Evolutionary conservation across 2,329 filamentous ascomycete genomes (phyloP).

Genomic region (Colletotrichum tabaci): DNA sequence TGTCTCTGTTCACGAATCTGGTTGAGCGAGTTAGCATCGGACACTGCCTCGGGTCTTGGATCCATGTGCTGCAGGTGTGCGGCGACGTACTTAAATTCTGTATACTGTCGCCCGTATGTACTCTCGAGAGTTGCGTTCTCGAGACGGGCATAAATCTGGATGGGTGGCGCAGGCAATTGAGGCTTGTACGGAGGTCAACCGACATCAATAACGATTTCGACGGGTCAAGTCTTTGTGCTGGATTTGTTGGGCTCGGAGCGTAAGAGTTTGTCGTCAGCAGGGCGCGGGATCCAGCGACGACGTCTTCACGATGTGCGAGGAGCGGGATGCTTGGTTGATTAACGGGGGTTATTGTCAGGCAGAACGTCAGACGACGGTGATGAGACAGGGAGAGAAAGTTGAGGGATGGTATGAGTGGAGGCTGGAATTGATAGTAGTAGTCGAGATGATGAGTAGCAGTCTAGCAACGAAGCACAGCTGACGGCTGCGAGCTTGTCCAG

Average conservation of each 20-base stretch:
- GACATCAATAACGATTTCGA: constrained; percentile 68
- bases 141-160: constrained; percentile 71
- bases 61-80: not conserved
- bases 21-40: not conserved
- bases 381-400: not conserved
- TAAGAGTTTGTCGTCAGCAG: constrained; percentile 26
- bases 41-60: not conserved
- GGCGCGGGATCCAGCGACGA: constrained; percentile 26
- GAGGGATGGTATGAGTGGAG: constrained; percentile 5
- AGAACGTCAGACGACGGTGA: constrained; percentile 25
- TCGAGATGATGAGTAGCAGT: constrained; percentile 42
- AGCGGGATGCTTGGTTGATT: constrained; percentile 9
- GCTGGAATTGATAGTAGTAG: constrained; percentile 29
- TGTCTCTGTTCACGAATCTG: constrained; percentile 41
- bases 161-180: constrained; percentile 70
- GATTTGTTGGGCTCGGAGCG: constrained; percentile 32
- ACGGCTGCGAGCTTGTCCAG: constrained; percentile 40
- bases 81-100: constrained; percentile 63
- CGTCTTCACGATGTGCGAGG: constrained; percentile 37
- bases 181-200: constrained; percentile 70
- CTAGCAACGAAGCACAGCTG: constrained; percentile 43
- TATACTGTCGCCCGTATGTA: constrained; percentile 71
- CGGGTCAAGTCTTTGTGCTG: constrained; percentile 40
- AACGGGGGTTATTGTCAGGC: constrained; percentile 9
- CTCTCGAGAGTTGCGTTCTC: constrained; percentile 68